phyloP scores from a whole-genome alignment of 2,329 filamentous ascomycete genomes.

The Diaporthe nobilis region DNA sequence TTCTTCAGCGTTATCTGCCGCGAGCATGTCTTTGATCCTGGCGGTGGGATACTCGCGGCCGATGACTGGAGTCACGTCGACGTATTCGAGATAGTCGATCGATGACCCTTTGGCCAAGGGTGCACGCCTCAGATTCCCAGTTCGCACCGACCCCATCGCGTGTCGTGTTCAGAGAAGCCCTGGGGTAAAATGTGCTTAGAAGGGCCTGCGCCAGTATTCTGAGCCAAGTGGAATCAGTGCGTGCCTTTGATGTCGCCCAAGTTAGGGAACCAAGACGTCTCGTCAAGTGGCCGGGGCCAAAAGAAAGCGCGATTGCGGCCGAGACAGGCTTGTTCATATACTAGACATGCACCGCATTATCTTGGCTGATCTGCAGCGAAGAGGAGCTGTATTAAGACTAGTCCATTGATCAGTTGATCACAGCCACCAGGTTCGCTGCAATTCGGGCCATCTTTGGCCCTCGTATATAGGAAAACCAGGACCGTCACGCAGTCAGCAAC shows the following conservation, averaged over 20 bases:
- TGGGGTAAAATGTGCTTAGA: no score
- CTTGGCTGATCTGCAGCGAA: constrained; percentile 6
- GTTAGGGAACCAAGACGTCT: neutral
- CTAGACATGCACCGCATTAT: neutral
- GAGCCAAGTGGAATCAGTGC: neutral
- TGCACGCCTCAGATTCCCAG: neutral
- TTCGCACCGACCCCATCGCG: neutral
- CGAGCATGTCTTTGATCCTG: constrained; percentile 46
- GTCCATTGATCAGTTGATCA: neutral
- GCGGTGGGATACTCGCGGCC: constrained; percentile 50
- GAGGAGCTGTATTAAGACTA: neutral
- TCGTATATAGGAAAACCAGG: constrained; percentile 31
- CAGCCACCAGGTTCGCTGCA: neutral
- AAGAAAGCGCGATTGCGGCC: neutral
- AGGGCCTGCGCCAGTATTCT: neutral
- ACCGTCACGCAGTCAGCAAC: constrained; percentile 9
- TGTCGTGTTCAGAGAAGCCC: neutral
- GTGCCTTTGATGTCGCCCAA: neutral
- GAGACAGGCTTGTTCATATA: neutral
- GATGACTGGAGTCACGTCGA: constrained; percentile 52
- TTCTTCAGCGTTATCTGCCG: constrained; percentile 49
- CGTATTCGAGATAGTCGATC: constrained; percentile 50
- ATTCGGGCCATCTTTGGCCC: constrained; percentile 2
- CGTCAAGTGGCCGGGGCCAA: neutral
- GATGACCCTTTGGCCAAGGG: neutral